Base-by-base conservation (phyloP, 192 early-diverging fungal species). In the Linnemannia schmuckeri region DNA sequence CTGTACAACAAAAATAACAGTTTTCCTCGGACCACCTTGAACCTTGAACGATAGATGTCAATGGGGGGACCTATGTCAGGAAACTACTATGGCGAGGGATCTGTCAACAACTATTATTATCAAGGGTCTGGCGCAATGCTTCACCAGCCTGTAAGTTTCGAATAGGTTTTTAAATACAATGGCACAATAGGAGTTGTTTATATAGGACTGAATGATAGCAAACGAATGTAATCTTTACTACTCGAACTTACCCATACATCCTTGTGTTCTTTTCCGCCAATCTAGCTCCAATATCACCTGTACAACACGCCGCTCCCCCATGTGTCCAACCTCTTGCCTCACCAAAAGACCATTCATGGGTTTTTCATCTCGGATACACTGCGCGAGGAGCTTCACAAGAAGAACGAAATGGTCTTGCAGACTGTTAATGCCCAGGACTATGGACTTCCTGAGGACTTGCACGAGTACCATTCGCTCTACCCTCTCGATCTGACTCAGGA, bases 291-390 rank as follows among this genome's bases (percentile, higher is more conserved):
- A 80, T 94, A 97, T 85, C 96, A 97, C 82, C 76, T 97, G 24
- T 98, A 97, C 89, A 90, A 89, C 30, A 89, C 94, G 24, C 91
- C 94, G 2, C 88, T 95, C 27, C 94, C 96, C 12, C 93, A 94
- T 74, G 89, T 96, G 22, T 89, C 92, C 37, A 96, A 95, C 80
- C 82, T 95, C 1, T 88, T 90, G 38, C 91, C 95, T 30, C 93
- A 98, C 79, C 95, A 97, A 90, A 92, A 94, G 79, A 89, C 95
- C 0, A 94, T 95, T 61, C 94, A 96, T 70, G 86, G 95, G 75
- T 97, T 98, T 89, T 97, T 97, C 52, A 94, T 98, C 73, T 90
- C 96, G 30, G 97, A 98, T 74, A 82, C 91, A 41, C 89, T 98
- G 49, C 92, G 97, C 22, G 96, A 98, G 80, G 93, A 95, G 38